A percentile compares a stretch with the other conserved stretches of the same genome.
Evolutionary conservation across 495 filamentous ascomycete species (phyloP).

Genomic region (Xylaria bambusicola): DNA sequence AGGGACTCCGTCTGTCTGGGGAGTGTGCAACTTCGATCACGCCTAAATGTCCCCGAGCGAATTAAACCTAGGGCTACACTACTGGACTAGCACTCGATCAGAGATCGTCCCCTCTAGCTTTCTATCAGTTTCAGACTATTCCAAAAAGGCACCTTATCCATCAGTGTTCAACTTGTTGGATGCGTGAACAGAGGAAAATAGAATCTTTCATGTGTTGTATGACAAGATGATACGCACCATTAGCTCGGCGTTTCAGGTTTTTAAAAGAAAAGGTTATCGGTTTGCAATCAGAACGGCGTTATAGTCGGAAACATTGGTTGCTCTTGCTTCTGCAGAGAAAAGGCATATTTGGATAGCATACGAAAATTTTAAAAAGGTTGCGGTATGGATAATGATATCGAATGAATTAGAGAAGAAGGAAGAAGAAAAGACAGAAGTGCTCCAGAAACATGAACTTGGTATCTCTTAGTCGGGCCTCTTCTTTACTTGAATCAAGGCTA

Average conservation of each 20-base stretch:
- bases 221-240: slow-evolving; percentile 1
- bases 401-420: not conserved
- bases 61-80: too few relatives aligned
- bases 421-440: not conserved
- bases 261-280: slow-evolving; percentile 9
- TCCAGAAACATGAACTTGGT: too few relatives aligned
- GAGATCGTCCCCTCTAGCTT: too few relatives aligned
- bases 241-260: slow-evolving; percentile 15
- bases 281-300: not conserved
- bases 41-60: too few relatives aligned
- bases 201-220: not conserved
- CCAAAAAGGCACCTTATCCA: too few relatives aligned
- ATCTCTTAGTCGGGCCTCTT: too few relatives aligned
- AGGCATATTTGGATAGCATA: not conserved
- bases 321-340: not conserved
- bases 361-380: not conserved
- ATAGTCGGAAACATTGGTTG: not conserved
- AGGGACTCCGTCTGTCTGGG: too few relatives aligned
- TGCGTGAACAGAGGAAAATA: not conserved
- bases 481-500: too few relatives aligned
- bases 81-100: too few relatives aligned
- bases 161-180: too few relatives aligned
- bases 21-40: too few relatives aligned
- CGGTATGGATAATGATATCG: not conserved
- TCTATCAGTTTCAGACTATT: too few relatives aligned